Percentiles rank a stretch among this genome's conserved stretches.
These are phyloP conservation scores for Carex parvula DNA, from an alignment of 176 grass and related monocot species.

Conservation along the genomic window DNA sequence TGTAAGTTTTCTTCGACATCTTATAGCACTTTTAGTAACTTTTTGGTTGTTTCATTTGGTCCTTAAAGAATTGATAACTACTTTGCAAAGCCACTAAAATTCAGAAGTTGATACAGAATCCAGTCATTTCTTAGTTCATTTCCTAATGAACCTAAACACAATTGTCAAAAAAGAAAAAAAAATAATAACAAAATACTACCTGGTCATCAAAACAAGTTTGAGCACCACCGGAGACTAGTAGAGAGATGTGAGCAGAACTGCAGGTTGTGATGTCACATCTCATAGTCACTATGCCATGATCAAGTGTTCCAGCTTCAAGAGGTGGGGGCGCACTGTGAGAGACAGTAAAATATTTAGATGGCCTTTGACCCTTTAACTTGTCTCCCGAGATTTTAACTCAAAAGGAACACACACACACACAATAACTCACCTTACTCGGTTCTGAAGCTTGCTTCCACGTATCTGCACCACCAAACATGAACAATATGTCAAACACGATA, in stretches of 20 bases:
- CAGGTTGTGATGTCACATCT: slow-evolving; percentile 61
- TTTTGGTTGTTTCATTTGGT: not conserved
- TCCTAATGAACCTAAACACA: not conserved
- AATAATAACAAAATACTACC: slow-evolving; percentile 46
- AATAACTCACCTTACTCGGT: slow-evolving; percentile 48
- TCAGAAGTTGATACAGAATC: not conserved
- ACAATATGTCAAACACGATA: slow-evolving; percentile 18
- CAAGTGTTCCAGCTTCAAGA: slow-evolving; percentile 43
- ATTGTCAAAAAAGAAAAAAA: not conserved
- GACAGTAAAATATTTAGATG: slow-evolving; percentile 19
- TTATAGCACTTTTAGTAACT: not conserved
- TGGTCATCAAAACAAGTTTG: slow-evolving; percentile 67
- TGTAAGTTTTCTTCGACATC: not conserved
- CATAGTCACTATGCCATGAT: slow-evolving; percentile 60
- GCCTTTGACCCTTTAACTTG: slow-evolving; percentile 8
- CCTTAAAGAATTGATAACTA: not conserved
- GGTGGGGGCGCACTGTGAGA: slow-evolving; percentile 43
- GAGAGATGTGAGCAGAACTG: slow-evolving; percentile 53
- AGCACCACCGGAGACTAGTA: slow-evolving; percentile 51
- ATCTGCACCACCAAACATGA: slow-evolving; percentile 35
- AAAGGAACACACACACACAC: not conserved
- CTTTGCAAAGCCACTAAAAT: not conserved
- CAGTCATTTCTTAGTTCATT: not conserved
- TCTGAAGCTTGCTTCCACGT: slow-evolving; percentile 63
- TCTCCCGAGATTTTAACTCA: slow-evolving; percentile 13